Evolutionary conservation across 331 rosid genomes (phyloP).

Genomic region (Pyracantha coccinea): DNA sequence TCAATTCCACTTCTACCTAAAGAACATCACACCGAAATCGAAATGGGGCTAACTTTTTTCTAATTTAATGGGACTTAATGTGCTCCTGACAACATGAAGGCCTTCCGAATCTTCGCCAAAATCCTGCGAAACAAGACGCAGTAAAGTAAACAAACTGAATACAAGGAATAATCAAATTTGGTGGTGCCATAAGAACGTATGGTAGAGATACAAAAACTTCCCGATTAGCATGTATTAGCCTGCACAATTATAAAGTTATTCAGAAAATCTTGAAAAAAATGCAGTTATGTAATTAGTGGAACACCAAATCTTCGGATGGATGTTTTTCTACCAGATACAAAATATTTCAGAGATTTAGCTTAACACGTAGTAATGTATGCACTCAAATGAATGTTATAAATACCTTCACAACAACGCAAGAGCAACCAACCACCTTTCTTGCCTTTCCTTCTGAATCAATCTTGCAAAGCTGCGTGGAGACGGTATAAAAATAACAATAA

Average conservation of each 20-base stretch:
- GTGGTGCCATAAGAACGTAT: too few relatives aligned
- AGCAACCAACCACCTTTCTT: slow-evolving; percentile 85
- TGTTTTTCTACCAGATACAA: not conserved
- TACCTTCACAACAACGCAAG: slow-evolving; percentile 91
- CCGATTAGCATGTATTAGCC: not conserved
- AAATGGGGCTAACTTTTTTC: too few relatives aligned
- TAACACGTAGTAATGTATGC: too few relatives aligned
- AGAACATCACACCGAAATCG: not conserved
- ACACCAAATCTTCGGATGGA: not conserved
- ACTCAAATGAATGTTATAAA: too few relatives aligned
- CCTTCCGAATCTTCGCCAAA: slow-evolving; percentile 75
- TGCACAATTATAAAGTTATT: not conserved
- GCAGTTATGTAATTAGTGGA: not conserved
- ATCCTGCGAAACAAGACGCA: slow-evolving; percentile 29
- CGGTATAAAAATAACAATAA: too few relatives aligned
- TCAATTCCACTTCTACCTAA: not conserved
- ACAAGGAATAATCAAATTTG: not conserved
- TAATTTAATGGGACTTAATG: slow-evolving; percentile 48
- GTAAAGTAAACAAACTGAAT: not conserved
- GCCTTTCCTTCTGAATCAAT: slow-evolving; percentile 93
- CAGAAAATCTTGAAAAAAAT: not conserved
- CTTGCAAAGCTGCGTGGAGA: slow-evolving; percentile 66
- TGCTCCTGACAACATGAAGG: slow-evolving; percentile 61
- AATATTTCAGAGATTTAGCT: too few relatives aligned
- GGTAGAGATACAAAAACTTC: not conserved